phyloP scores from a whole-genome alignment of 176 grass and related monocot species.

The Cocos nucifera region DNA sequence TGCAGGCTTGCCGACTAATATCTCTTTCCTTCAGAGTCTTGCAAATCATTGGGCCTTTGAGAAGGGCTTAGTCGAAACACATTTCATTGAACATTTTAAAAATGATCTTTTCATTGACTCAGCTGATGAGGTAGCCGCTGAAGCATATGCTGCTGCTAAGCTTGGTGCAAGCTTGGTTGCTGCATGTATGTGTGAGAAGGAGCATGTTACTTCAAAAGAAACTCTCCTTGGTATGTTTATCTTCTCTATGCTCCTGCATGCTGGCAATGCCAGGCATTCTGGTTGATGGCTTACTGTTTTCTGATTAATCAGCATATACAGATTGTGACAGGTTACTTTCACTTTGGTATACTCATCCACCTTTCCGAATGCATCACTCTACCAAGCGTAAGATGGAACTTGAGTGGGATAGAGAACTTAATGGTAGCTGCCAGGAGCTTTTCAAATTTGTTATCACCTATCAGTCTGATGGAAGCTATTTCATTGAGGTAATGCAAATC shows the following conservation, averaged over 20 bases:
- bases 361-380: conserved; percentile 84
- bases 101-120: conserved; percentile 56
- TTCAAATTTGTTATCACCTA: conserved; percentile 67
- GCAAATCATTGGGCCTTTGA: conserved; percentile 83
- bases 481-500: conserved; percentile 50
- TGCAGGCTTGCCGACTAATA: conserved; percentile 86
- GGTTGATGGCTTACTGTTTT: too few relatives aligned
- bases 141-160: conserved; percentile 30
- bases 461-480: conserved; percentile 65
- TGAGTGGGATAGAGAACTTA: conserved; percentile 64
- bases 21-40: conserved; percentile 73
- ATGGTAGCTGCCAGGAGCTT: conserved; percentile 37
- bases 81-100: conserved; percentile 80
- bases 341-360: conserved; percentile 53
- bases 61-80: conserved; percentile 71
- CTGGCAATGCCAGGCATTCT: too few relatives aligned
- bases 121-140: conserved; percentile 22
- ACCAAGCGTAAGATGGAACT: conserved; percentile 51
- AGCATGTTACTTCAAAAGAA: conserved; percentile 33
- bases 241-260: background rate
- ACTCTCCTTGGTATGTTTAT: conserved; percentile 51
- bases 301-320: background rate
- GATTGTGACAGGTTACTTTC: conserved; percentile 42
- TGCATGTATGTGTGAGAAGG: conserved; percentile 69
- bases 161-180: conserved; percentile 62